Evolutionary conservation across 1,139 yeast species (phyloP), one percentile per base, ranked within the genome.

Genomic region (Saccharomyces hybrid): DNA sequence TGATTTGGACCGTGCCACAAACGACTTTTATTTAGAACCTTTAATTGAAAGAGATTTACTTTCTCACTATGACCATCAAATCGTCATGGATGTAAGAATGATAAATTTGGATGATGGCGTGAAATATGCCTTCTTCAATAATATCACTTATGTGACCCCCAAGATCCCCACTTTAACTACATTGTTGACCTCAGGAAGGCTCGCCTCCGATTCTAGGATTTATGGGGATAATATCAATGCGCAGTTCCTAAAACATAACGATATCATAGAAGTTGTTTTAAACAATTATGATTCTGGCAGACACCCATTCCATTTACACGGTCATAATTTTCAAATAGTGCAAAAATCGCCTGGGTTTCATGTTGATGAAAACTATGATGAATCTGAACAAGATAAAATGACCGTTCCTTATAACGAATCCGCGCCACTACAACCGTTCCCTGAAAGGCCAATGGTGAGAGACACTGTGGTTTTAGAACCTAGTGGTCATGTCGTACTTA

Each of bases 281-380:
- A 85, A 86, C 66, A 85, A 85, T 64, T 76, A 76, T 66, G 95
- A 86, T 68, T 79, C 85, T 13, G 89, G 89, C 57, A 82, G 79
- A 67, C 95, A 86, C 71, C 93, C 93, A 32, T 85, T 86, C 83
- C 95, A 86, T 69, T 74, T 86, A 65, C 95, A 86, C 65, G 93
- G 95, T 11, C 95, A 86, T 67, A 77, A 72, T 55, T 85, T 85
- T 76, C 95, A 86, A 71, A 72, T 83, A 16, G 73, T 85, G 50
- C 81, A 78, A 51, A 79, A 88, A 68, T 83, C 85, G 8, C 76
- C 71, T 16, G 78, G 73, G 1, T 74, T 75, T 52, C 61, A 59
- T 44, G 60, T 61, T 31, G 61, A 58, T 27, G 78, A 71, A 44
- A 65, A 59, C 47, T 61, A 57, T 44, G 86, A 81, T 25, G 80